Evolutionary conservation across 192 early-diverging fungal genomes (phyloP), one percentile per base, ranked within the genome.

Genomic region (Backusella sp.): DNA sequence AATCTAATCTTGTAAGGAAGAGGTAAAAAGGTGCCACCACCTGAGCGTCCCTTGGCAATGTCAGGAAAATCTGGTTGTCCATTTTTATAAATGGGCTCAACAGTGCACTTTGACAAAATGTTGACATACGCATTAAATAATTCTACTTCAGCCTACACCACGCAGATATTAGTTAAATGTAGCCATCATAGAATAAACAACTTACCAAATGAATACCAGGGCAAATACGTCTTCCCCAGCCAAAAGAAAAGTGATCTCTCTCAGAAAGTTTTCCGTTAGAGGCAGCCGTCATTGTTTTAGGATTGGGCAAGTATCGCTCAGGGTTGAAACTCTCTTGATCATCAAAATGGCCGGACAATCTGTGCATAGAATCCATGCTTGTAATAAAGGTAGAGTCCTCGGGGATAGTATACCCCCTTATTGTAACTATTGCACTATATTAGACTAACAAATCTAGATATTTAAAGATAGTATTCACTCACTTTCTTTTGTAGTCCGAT

Each of bases 291-390:
- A 56, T 49, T 72, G 28, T 28, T 65, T 70, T 70, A 36, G 37
- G 11, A 35, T 53, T 3, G 12, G 30, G 6, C 1, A 77, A 1
- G 23, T 41, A 77, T 65, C 88, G 85, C 39, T 84, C 82, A 14
- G 88, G 88, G 21, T 81, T 72, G 28, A 88, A 90, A 49, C 75
- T 83, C 2, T 87, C 80, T 3, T 87, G 88, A 0, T 83, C 66
- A 0, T 78, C 78, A 66, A 81, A 89, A 68, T 44, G 35, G n/a
- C 28, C 56, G 6, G 76, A 46, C 65, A 77, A 37, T 35, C 7
- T 59, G 49, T 90, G 86, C 75, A 90, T 80, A 1, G 78, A 79
- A 76, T 81, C 84, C 46, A 86, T 62, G 53, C 85, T 84, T 39
- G 85, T 81, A 68, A 85, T 76, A 19, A 88, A 71, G 73, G 74